Evolutionary conservation across 2,329 filamentous ascomycete species (phyloP), one percentile per base, ranked within the genome.

Genomic region (Metarhizium humberi): DNA sequence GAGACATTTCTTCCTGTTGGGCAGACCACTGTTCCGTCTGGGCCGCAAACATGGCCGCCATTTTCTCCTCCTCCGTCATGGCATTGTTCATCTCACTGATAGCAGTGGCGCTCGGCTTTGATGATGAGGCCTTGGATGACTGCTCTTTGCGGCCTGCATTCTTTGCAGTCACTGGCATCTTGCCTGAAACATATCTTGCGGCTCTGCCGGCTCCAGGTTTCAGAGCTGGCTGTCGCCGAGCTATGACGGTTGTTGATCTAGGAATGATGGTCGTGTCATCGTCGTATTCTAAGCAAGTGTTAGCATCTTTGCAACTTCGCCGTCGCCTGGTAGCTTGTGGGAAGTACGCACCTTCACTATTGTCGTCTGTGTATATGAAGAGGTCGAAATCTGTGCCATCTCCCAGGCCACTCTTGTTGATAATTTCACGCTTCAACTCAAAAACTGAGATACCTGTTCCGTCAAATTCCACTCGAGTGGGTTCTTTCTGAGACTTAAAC

Each of bases 401-500:
- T 63, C 94, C 94, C 62, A 99, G 81, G 58, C 90, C 90, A 72
- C 90, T 95, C 72, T 92, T 89, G 71, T 82, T 85, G 76, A 99
- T 99, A 67, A 99, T 99, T 75, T 97, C 94, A 77, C 92, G 88
- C 77, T 99, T 99, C 69, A 99, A 80, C 70, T 99, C 95, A 75
- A 97, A 99, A 60, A 97, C 94, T 59, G 92, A 96, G 69, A 97
- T 95, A 73, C 90, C 90, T 65, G 92, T 96, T 69, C 94, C 94
- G 74, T 99, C 92, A 72, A 99, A 97, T 68, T 92, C 89, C 66
- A 99, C 91, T 68, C 92, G 85, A 56, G 90, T 90, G 58, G 91
- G 90, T 69, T 97, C 94, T 77, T 91, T 96, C 70, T 95, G 91
- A 64, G 92, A 97, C 77, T 96, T 97, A 86, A 99, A 99, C 77